Percentiles rank a stretch among this genome's conserved stretches.
phyloP scores from a whole-genome alignment of 2,329 filamentous ascomycete genomes.

The Fusarium sp. region DNA sequence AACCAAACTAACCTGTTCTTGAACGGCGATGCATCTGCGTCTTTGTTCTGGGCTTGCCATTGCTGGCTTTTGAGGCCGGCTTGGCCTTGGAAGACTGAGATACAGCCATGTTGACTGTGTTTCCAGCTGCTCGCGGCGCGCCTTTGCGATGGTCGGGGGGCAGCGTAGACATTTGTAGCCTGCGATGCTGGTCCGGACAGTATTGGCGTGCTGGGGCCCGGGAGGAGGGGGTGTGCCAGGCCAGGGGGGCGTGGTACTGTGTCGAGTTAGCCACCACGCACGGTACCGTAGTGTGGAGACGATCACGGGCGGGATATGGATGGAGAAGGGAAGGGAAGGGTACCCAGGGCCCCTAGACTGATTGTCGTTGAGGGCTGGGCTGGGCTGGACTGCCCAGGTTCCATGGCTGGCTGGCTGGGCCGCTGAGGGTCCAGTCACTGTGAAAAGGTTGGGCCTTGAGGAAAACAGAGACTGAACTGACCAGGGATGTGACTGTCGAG shows the following conservation, averaged over 20 bases:
- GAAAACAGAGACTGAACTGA: slow-evolving; percentile 23
- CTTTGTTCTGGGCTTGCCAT: slow-evolving; percentile 73
- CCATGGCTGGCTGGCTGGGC: background rate
- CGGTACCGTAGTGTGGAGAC: slow-evolving; percentile 39
- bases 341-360: background rate
- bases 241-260: slow-evolving; percentile 41
- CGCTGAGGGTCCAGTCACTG: slow-evolving; percentile 33
- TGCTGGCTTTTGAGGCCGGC: slow-evolving; percentile 64
- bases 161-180: slow-evolving; percentile 72
- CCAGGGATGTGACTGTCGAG: slow-evolving; percentile 25
- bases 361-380: slow-evolving; percentile 33
- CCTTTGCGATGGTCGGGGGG: slow-evolving; percentile 69
- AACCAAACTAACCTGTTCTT: slow-evolving; percentile 89
- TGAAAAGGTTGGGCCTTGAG: slow-evolving; percentile 41
- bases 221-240: slow-evolving; percentile 39
- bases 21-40: slow-evolving; percentile 93
- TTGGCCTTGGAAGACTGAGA: slow-evolving; percentile 70
- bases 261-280: slow-evolving; percentile 25
- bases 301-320: slow-evolving; percentile 43
- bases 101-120: slow-evolving; percentile 70
- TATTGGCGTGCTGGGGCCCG: slow-evolving; percentile 42
- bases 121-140: slow-evolving; percentile 60
- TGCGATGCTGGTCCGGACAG: slow-evolving; percentile 50
- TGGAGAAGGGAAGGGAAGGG: slow-evolving; percentile 26
- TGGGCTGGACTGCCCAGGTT: background rate